A percentile compares a stretch with the other conserved stretches of the same genome.
Evolutionary conservation across 1,284 basidiomycete genomes (phyloP).

Genomic region (Cutaneotrichosporon spelunceum): DNA sequence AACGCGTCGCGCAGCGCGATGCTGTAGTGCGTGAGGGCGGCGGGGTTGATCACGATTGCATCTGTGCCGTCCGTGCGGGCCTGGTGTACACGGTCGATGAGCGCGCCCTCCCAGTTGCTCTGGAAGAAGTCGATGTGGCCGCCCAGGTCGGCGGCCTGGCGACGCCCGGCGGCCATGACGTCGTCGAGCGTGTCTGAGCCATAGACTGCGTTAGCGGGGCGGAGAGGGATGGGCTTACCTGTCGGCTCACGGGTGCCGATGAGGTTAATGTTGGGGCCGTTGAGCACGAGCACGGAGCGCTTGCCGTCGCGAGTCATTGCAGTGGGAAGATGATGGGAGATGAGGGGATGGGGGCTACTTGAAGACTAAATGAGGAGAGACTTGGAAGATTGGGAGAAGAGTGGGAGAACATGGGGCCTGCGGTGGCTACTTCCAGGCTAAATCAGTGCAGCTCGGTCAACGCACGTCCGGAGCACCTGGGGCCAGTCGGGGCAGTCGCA

Average conservation of each 20-base stretch:
- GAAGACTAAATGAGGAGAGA: background rate
- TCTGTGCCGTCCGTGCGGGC: slow-evolving; percentile 35
- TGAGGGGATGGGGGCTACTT: background rate
- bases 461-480: background rate
- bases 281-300: slow-evolving; percentile 27
- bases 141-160: slow-evolving; percentile 19
- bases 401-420: no score
- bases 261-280: slow-evolving; percentile 50
- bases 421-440: background rate
- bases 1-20: slow-evolving; percentile 48
- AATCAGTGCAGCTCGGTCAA: background rate
- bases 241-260: slow-evolving; percentile 45
- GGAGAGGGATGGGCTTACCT: background rate
- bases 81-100: slow-evolving; percentile 47
- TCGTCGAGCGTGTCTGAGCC: slow-evolving; percentile 39
- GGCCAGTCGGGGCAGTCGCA: background rate
- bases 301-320: slow-evolving; percentile 9
- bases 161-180: slow-evolving; percentile 21
- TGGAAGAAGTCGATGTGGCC: slow-evolving; percentile 37
- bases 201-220: slow-evolving; percentile 29
- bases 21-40: slow-evolving; percentile 42
- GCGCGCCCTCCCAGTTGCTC: slow-evolving; percentile 46
- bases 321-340: background rate
- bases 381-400: background rate
- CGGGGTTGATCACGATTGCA: slow-evolving; percentile 45